phyloP scores from a whole-genome alignment of 345 rosid species.

The Dipteronia dyeriana region DNA sequence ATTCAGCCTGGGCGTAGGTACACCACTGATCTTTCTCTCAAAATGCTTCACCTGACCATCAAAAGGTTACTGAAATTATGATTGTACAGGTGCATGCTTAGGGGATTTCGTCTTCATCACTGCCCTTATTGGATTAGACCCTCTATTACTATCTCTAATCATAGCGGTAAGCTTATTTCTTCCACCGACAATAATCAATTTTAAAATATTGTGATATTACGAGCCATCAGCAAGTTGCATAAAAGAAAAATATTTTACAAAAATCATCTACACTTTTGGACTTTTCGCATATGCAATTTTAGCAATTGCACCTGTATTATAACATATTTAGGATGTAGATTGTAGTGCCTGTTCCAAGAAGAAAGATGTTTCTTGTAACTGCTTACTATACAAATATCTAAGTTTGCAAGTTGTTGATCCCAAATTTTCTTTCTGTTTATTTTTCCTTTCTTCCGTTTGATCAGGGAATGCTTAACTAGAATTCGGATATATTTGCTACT shows the following conservation, averaged over 20 bases:
- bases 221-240: neutral
- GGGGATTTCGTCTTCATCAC: conserved; percentile 85
- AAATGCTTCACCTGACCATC: conserved; percentile 15
- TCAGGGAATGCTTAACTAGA: neutral
- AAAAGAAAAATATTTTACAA: too few species aligned
- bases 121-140: conserved; percentile 99
- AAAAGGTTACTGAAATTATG: conserved; percentile 19
- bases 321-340: neutral
- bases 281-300: neutral
- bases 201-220: conserved; percentile 2
- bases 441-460: neutral
- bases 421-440: neutral
- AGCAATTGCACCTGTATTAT: neutral
- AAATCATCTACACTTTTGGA: neutral
- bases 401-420: neutral
- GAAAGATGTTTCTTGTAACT: neutral
- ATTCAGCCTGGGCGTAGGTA: conserved; percentile 80
- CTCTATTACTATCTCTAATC: conserved; percentile 71
- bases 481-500: neutral
- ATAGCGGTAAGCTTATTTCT: conserved; percentile 56
- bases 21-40: conserved; percentile 21
- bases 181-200: neutral
- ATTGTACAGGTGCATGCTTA: conserved; percentile 78
- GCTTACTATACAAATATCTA: neutral
- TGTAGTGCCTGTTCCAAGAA: neutral